These are phyloP conservation scores for Mortierella sp. DNA, from an alignment of 371 early-diverging fungal genomes.

Conservation along the genomic window DNA sequence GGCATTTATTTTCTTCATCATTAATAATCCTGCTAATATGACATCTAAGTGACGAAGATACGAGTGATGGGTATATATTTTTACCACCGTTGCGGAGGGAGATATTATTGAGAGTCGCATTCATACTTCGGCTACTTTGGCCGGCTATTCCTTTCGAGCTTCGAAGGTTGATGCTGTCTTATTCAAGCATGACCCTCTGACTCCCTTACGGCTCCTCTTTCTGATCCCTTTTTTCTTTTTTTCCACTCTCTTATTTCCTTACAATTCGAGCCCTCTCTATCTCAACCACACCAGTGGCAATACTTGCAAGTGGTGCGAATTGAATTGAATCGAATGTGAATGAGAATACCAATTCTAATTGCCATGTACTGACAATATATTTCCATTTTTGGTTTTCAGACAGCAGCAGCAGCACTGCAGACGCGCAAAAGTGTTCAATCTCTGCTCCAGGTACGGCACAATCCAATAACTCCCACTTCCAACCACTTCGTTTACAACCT, in stretches of 20 bases:
- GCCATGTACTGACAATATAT: not conserved
- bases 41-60: not conserved
- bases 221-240: not conserved
- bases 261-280: not conserved
- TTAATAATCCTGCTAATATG: not conserved
- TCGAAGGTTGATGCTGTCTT: not conserved
- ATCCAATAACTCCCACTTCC: not conserved
- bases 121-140: no score
- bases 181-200: not conserved
- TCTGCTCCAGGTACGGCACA: not conserved
- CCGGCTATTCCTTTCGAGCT: not conserved
- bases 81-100: not conserved
- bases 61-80: not conserved
- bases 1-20: slow-evolving; percentile 8
- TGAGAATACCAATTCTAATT: not conserved
- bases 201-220: not conserved
- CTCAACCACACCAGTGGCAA: not conserved
- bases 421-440: not conserved
- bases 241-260: not conserved
- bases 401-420: not conserved
- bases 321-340: slow-evolving; percentile 1
- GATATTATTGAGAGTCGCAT: not conserved
- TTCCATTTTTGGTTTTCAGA: slow-evolving; percentile 4
- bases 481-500: no score
- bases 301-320: not conserved